These are phyloP conservation scores for Caryopteris hybrid DNA, from an alignment of 305 asterid species.

Conservation along the genomic window DNA sequence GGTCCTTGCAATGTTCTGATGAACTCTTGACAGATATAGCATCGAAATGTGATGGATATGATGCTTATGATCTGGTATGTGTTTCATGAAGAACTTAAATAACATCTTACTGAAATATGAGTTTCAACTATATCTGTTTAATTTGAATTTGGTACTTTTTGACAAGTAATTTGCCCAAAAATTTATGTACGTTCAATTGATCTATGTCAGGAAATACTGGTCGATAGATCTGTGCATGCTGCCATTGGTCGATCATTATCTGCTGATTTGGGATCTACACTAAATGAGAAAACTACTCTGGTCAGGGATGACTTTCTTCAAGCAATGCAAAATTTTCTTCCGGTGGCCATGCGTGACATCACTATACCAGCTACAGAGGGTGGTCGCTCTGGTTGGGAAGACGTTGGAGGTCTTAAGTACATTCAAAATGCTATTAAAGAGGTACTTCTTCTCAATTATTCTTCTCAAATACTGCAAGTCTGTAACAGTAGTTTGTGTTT, in stretches of 20 bases:
- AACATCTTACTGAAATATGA: conserved; percentile 11
- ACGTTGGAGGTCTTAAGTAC: conserved; percentile 95
- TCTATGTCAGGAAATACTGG: conserved; percentile 71
- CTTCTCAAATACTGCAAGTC: neutral
- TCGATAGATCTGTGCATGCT: conserved; percentile 89
- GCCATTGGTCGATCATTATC: conserved; percentile 72
- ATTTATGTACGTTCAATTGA: neutral
- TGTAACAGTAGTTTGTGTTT: neutral
- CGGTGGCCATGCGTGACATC: conserved; percentile 94
- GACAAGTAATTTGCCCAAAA: conserved; percentile 4
- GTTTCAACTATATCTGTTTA: conserved; percentile 11
- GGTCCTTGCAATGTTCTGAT: conserved; percentile 78
- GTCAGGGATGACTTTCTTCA: conserved; percentile 64
- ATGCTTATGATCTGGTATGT: conserved; percentile 92
- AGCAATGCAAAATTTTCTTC: conserved; percentile 88
- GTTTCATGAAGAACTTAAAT: conserved; percentile 14
- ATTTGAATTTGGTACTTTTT: conserved; percentile 7
- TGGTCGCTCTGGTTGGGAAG: conserved; percentile 92
- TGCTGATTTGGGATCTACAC: conserved; percentile 33
- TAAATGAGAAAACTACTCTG: conserved; percentile 47
- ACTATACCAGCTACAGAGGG: conserved; percentile 75
- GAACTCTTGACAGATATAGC: conserved; percentile 68
- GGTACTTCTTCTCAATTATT: conserved; percentile 31
- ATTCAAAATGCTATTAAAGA: conserved; percentile 75
- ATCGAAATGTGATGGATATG: conserved; percentile 95